These are phyloP conservation scores for Blastobotrys petasosporus DNA, from an alignment of 1,139 yeast genomes.

Conservation along the genomic window DNA sequence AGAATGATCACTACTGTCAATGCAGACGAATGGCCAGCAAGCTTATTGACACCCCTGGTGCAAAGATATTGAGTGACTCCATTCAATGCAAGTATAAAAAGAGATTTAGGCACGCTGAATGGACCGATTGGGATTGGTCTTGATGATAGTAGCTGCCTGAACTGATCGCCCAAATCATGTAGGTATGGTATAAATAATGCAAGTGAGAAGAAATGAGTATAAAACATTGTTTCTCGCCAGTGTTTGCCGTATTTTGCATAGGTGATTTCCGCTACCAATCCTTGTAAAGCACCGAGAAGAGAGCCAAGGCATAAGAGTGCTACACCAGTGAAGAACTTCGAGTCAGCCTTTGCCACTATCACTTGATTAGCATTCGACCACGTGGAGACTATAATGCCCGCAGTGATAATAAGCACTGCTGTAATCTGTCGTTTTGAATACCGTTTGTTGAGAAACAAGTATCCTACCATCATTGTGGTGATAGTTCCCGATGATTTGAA, in stretches of 20 bases:
- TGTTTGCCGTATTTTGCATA: conserved; percentile 45
- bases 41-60: conserved; percentile 58
- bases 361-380: conserved; percentile 12
- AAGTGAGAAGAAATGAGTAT: conserved; percentile 51
- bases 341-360: neutral
- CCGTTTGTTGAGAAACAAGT: conserved; percentile 38
- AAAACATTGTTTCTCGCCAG: conserved; percentile 64
- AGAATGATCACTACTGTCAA: conserved; percentile 57
- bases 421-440: conserved; percentile 44
- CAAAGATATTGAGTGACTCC: conserved; percentile 60
- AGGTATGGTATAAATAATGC: conserved; percentile 46
- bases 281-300: conserved; percentile 47
- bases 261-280: conserved; percentile 50
- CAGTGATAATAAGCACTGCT: conserved; percentile 48
- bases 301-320: conserved; percentile 43
- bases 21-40: conserved; percentile 54
- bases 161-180: conserved; percentile 16
- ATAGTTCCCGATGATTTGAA: conserved; percentile 62
- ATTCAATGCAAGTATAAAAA: conserved; percentile 39
- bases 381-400: conserved; percentile 54
- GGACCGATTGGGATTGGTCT: too few species aligned
- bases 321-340: conserved; percentile 37
- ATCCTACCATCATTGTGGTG: conserved; percentile 55
- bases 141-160: neutral
- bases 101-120: conserved; percentile 13